Evolutionary conservation across 345 rosid species (phyloP).

Genomic region (Balakata baccata): DNA sequence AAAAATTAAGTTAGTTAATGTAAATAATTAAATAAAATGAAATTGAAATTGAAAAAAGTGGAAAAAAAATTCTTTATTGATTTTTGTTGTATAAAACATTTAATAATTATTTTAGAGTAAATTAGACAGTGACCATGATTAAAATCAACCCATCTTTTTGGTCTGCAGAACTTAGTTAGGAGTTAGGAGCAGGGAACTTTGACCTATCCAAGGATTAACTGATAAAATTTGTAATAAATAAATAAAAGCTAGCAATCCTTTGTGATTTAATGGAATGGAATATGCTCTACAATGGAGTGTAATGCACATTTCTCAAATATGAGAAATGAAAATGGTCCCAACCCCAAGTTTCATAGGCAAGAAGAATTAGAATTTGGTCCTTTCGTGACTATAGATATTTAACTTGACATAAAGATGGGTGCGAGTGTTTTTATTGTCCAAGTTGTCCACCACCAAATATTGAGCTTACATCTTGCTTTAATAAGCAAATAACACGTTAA

Average conservation of each 20-base stretch:
- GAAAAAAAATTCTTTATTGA: no score
- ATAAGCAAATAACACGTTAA: not conserved
- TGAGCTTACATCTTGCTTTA: not conserved
- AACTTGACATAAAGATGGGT: not conserved
- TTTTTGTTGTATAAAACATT: no score
- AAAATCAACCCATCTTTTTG: no score
- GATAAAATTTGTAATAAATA: not conserved
- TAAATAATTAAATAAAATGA: no score
- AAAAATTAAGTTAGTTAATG: no score
- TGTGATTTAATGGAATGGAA: not conserved
- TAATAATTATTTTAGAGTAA: no score
- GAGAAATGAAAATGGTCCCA: conserved; percentile 6
- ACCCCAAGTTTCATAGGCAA: not conserved
- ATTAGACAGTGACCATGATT: no score
- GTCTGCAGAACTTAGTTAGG: no score
- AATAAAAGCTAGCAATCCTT: not conserved
- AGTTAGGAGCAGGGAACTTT: not conserved
- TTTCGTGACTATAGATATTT: not conserved
- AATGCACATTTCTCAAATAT: not conserved
- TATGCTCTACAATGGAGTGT: not conserved
- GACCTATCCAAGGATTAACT: not conserved
- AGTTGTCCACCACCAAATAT: conserved; percentile 4
- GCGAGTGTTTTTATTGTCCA: not conserved
- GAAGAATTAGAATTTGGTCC: conserved; percentile 10
- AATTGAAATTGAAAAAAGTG: no score